Percentiles rank a stretch among this genome's conserved stretches.
Evolutionary conservation across 2,329 filamentous ascomycete species (phyloP).

Genomic region (Dothideomycetes sp.): DNA sequence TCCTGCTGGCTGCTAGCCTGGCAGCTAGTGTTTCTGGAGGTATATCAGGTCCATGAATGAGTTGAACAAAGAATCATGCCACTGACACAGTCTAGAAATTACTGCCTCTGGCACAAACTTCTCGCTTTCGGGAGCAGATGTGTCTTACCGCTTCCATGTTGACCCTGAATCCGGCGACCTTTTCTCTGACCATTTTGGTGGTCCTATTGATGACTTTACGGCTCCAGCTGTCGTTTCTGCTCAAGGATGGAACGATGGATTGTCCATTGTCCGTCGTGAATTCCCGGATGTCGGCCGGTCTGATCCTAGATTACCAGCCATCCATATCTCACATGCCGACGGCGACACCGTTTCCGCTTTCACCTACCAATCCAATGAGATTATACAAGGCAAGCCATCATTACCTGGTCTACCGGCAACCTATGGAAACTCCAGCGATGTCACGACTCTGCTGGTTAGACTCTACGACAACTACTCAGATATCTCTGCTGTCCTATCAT

Average conservation of each 20-base stretch:
- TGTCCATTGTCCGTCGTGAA: conserved; percentile 48
- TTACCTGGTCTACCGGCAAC: conserved; percentile 51
- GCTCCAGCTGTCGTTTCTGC: conserved; percentile 31
- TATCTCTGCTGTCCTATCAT: conserved; percentile 50
- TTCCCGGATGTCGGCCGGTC: conserved; percentile 57
- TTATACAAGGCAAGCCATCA: conserved; percentile 47
- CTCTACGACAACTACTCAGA: conserved; percentile 51
- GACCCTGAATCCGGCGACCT: conserved; percentile 48
- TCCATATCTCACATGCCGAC: conserved; percentile 50
- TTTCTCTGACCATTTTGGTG: conserved; percentile 54
- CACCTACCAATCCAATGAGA: conserved; percentile 48
- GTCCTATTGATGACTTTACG: conserved; percentile 44
- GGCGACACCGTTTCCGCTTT: conserved; percentile 53
- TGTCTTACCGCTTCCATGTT: conserved; percentile 57
- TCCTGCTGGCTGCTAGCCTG: background rate
- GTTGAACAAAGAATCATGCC: background rate
- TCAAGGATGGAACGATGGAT: conserved; percentile 46
- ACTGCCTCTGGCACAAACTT: conserved; percentile 48
- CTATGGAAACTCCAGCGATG: conserved; percentile 47
- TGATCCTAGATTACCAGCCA: conserved; percentile 53
- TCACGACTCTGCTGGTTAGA: conserved; percentile 49
- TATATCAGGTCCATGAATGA: background rate
- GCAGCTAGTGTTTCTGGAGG: conserved; percentile 3
- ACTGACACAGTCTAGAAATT: conserved; percentile 24
- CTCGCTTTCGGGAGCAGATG: conserved; percentile 45